Percentiles rank a stretch among this genome's conserved stretches.
phyloP scores from a whole-genome alignment of 306 rosid genomes.

The Quercus alba region DNA sequence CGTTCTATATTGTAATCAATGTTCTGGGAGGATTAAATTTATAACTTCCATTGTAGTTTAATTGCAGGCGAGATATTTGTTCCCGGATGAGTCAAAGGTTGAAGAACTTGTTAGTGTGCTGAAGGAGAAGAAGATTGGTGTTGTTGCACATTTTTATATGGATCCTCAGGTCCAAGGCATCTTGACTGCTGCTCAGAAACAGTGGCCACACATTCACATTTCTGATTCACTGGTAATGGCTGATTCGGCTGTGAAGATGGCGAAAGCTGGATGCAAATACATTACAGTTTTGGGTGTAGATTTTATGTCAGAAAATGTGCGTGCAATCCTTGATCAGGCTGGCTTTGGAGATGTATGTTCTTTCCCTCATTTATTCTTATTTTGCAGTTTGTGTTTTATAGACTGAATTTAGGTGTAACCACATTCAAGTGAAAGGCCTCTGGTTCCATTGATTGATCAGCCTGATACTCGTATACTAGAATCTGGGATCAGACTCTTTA shows the following conservation, averaged over 20 bases:
- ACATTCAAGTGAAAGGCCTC: background rate
- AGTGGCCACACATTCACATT: slow-evolving; percentile 93
- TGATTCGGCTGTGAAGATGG: slow-evolving; percentile 86
- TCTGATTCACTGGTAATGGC: slow-evolving; percentile 99
- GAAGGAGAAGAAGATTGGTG: slow-evolving; percentile 84
- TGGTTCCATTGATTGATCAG: background rate
- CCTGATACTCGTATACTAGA: background rate
- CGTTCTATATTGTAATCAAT: background rate
- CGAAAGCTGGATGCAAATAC: slow-evolving; percentile 80
- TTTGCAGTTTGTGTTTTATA: background rate
- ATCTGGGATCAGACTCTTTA: background rate
- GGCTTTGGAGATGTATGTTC: slow-evolving; percentile 65
- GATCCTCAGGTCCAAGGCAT: slow-evolving; percentile 98
- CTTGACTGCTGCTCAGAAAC: slow-evolving; percentile 90
- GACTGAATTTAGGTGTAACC: background rate
- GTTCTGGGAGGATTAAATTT: background rate
- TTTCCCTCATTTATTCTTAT: slow-evolving; percentile 1
- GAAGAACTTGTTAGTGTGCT: slow-evolving; percentile 63
- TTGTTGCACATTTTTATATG: slow-evolving; percentile 98
- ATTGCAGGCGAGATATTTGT: slow-evolving; percentile 81
- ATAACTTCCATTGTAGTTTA: slow-evolving; percentile 15
- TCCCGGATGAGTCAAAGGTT: slow-evolving; percentile 60
- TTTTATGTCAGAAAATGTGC: slow-evolving; percentile 97
- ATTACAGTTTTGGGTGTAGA: slow-evolving; percentile 91
- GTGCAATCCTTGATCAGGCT: slow-evolving; percentile 99